Conservation (phyloP, 306 rosid species). For the Castanopsis chinensis region DNA sequence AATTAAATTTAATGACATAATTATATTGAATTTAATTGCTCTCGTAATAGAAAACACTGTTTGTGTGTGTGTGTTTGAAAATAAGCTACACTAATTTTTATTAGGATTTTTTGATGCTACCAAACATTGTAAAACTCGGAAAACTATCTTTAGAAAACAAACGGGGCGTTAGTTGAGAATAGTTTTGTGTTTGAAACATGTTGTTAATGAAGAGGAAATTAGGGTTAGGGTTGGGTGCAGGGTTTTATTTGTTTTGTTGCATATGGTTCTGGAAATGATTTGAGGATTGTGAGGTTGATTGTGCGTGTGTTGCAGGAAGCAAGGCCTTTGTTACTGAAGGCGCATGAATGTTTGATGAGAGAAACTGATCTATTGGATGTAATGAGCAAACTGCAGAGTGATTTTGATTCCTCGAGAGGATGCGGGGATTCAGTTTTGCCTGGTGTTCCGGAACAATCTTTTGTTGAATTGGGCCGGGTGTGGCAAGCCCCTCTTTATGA, state of each 20-base stretch:
- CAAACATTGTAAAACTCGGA: too few relatives aligned
- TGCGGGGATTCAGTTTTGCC: constrained; percentile 10
- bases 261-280: background rate
- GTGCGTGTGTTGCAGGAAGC: constrained; percentile 46
- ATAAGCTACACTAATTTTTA: too few relatives aligned
- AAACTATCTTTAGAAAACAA: too few relatives aligned
- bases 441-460: constrained; percentile 36
- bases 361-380: constrained; percentile 50
- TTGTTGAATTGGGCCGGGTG: constrained; percentile 48
- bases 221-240: background rate
- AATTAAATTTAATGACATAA: too few relatives aligned
- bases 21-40: too few relatives aligned
- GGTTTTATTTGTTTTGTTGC: background rate
- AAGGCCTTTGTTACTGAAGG: constrained; percentile 63
- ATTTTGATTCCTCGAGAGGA: constrained; percentile 15
- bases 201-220: background rate
- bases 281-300: background rate
- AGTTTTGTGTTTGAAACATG: too few relatives aligned
- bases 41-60: too few relatives aligned
- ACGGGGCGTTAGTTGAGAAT: too few relatives aligned
- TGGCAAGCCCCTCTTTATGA: constrained; percentile 60
- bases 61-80: too few relatives aligned
- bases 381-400: constrained; percentile 46
- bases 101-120: too few relatives aligned
- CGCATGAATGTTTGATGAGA: constrained; percentile 53